A percentile compares a stretch with the other conserved stretches of the same genome.
Evolutionary conservation across 768 basidiomycete species (phyloP).

Genomic region (Tricholoma sp.): DNA sequence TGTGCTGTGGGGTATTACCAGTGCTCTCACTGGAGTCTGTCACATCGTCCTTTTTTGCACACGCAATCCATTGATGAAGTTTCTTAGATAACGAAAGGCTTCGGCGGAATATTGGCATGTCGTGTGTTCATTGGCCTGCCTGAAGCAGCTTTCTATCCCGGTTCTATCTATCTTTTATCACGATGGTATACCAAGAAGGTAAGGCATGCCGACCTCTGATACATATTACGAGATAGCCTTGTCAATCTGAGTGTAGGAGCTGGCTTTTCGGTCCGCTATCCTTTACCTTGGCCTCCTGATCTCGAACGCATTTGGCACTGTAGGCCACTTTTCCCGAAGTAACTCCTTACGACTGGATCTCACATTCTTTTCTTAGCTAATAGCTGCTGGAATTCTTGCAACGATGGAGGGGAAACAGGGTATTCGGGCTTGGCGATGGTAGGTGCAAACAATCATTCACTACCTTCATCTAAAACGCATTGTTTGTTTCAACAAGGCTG

Average conservation of each 20-base stretch:
- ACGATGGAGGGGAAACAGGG: constrained; percentile 66
- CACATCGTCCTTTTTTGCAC: not conserved
- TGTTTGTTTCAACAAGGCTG: constrained; percentile 36
- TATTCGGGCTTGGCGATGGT: constrained; percentile 71
- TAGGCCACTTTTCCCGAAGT: constrained; percentile 17
- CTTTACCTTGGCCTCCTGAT: constrained; percentile 56
- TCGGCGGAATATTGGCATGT: constrained; percentile 48
- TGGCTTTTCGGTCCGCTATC: constrained; percentile 60
- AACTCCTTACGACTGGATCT: not conserved
- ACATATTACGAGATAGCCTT: not conserved
- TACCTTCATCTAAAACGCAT: not conserved
- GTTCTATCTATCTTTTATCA: constrained; percentile 42
- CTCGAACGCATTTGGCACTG: constrained; percentile 65
- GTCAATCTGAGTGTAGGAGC: constrained; percentile 37
- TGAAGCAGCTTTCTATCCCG: constrained; percentile 66
- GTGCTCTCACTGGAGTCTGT: constrained; percentile 55
- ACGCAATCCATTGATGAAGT: not conserved
- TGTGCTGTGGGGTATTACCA: constrained; percentile 58
- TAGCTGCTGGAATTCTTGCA: constrained; percentile 70
- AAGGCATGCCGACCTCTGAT: not conserved
- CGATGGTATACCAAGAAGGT: constrained; percentile 58
- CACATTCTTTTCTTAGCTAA: constrained; percentile 33
- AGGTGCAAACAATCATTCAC: constrained; percentile 6
- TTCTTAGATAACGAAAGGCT: constrained; percentile 46
- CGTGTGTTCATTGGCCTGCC: constrained; percentile 61